These are phyloP conservation scores for Globisporangium nunn DNA, from an alignment of 352 stramenopile genomes.

Conservation along the genomic window DNA sequence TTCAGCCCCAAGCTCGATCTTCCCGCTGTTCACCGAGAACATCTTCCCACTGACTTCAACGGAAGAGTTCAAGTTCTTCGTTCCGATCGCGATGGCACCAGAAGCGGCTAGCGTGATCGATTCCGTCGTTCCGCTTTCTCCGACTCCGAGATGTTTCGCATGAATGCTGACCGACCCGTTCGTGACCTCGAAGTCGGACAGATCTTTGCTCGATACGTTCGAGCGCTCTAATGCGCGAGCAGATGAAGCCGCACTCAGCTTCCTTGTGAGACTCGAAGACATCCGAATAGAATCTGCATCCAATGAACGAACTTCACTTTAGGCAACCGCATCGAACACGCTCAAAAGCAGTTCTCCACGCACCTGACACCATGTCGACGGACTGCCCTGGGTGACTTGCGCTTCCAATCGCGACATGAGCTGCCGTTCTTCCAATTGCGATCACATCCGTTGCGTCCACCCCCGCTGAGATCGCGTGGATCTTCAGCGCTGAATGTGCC, in stretches of 20 bases:
- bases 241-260: background rate
- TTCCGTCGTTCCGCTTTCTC: conserved; percentile 3
- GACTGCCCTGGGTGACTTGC: conserved; percentile 17
- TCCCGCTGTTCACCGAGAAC: conserved; percentile 6
- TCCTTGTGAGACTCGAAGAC: conserved; percentile 1
- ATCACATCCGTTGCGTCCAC: conserved; percentile 24
- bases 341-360: background rate
- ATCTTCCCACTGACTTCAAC: conserved; percentile 2
- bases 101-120: conserved; percentile 4
- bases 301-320: background rate
- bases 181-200: conserved; percentile 7
- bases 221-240: background rate
- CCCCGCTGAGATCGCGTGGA: conserved; percentile 16
- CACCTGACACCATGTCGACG: conserved; percentile 24
- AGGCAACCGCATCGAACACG: background rate
- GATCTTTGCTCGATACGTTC: background rate
- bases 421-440: conserved; percentile 18
- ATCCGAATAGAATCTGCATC: conserved; percentile 10
- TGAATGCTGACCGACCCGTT: conserved; percentile 5
- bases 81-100: conserved; percentile 2
- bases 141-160: conserved; percentile 3
- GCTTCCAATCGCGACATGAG: conserved; percentile 22
- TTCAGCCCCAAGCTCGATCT: conserved; percentile 8
- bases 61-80: conserved; percentile 1
- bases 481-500: conserved; percentile 14